These are phyloP conservation scores for Ulota crispa DNA, from an alignment of 225 moss, liverwort and hornwort genomes.

Conservation along the genomic window DNA sequence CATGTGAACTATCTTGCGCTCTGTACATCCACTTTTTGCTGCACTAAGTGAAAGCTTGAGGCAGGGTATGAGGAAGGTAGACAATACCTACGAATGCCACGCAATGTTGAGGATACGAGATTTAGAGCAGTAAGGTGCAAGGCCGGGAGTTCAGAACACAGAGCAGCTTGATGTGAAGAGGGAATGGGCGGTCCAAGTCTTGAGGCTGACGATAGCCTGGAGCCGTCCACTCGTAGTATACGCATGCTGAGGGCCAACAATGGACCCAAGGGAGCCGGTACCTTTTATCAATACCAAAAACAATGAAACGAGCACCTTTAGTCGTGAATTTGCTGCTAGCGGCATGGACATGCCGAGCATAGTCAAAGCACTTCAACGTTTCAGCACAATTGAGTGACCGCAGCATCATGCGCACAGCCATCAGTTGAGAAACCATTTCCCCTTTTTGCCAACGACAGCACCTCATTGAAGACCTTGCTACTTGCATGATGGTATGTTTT, in stretches of 20 bases:
- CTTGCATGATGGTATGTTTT: background rate
- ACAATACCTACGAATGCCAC: constrained; percentile 82
- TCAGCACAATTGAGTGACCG: constrained; percentile 5
- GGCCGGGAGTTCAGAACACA: constrained; percentile 91
- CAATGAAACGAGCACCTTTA: constrained; percentile 19
- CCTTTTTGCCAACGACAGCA: background rate
- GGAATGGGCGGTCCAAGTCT: constrained; percentile 59
- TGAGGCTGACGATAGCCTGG: constrained; percentile 61
- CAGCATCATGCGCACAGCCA: background rate
- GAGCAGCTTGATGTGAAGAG: constrained; percentile 87
- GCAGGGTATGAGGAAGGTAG: background rate
- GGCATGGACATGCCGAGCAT: background rate
- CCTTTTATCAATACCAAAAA: constrained; percentile 46
- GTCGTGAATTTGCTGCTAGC: background rate
- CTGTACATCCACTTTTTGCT: background rate
- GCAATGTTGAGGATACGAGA: constrained; percentile 83
- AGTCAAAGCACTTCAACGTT: background rate
- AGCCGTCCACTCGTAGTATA: constrained; percentile 93
- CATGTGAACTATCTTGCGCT: background rate
- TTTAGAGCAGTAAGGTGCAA: constrained; percentile 94
- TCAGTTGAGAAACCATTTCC: background rate
- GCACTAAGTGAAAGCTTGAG: background rate
- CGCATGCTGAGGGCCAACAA: constrained; percentile 83
- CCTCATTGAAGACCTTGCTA: background rate
- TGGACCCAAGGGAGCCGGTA: constrained; percentile 86